Evolutionary conservation across 2,329 filamentous ascomycete species (phyloP).

Genomic region (Chaetomiaceae sp.): DNA sequence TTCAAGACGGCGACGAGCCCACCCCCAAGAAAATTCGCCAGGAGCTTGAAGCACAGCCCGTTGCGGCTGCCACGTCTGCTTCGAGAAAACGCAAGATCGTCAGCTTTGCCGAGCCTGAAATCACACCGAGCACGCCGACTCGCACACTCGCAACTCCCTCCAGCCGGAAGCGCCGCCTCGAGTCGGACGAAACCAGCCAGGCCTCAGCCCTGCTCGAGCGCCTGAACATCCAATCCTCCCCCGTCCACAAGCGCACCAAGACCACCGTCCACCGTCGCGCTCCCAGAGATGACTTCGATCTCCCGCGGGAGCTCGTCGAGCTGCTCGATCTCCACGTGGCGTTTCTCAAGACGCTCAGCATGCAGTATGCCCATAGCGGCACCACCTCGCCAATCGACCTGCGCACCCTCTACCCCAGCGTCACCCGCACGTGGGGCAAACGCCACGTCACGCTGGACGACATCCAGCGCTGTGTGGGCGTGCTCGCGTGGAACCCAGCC

Average conservation of each 20-base stretch:
- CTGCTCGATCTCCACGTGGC: constrained; percentile 58
- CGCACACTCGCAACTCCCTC: constrained; percentile 21
- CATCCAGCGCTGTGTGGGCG: constrained; percentile 58
- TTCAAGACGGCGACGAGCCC: constrained; percentile 27
- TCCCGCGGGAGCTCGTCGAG: constrained; percentile 51
- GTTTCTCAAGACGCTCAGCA: constrained; percentile 60
- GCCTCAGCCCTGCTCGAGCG: constrained; percentile 36
- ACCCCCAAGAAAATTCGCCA: constrained; percentile 19
- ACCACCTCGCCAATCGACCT: constrained; percentile 57
- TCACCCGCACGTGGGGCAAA: constrained; percentile 67
- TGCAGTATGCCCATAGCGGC: constrained; percentile 67
- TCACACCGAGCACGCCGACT: constrained; percentile 10
- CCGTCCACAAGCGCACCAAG: constrained; percentile 27
- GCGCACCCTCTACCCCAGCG: constrained; percentile 51
- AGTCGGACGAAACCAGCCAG: constrained; percentile 15
- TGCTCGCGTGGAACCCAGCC: constrained; percentile 45
- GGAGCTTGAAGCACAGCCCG: constrained; percentile 9
- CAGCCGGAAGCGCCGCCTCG: constrained; percentile 23
- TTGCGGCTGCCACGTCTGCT: constrained; percentile 24
- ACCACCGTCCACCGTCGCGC: constrained; percentile 37
- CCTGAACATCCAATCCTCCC: constrained; percentile 34
- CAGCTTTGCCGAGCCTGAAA: constrained; percentile 17
- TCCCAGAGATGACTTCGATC: constrained; percentile 28
- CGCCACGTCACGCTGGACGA: constrained; percentile 60
- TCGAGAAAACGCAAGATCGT: constrained; percentile 25